Base-by-base conservation (phyloP, 176 grass and related monocot species). In the Avena atlantica region DNA sequence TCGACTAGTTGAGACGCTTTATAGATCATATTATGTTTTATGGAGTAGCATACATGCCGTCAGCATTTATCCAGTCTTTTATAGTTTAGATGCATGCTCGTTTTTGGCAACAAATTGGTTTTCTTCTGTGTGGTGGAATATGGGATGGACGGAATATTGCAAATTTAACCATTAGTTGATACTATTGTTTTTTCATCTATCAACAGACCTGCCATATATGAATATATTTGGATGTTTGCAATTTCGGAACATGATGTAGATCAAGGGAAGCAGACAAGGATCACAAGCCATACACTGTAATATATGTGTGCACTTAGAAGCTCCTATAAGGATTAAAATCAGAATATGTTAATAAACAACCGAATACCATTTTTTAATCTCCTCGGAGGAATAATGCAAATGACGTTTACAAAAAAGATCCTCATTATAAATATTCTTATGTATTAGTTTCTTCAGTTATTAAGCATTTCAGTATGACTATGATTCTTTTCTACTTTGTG, bases 401-500 rank as follows among this genome's bases (percentile, higher is more conserved):
- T 23, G 24, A 82, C n/a, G n/a, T n/a, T n/a, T n/a, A n/a, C n/a
- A n/a, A n/a, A n/a, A n/a, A n/a, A n/a, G n/a, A n/a, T n/a, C n/a
- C n/a, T n/a, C n/a, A n/a, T n/a, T n/a, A n/a, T n/a, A n/a, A n/a
- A n/a, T n/a, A n/a, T n/a, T n/a, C n/a, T n/a, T n/a, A n/a, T n/a
- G n/a, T 34, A 2, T 3, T 76, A 17, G 19, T 57, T 25, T 65
- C 69, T 85, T 70, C 52, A 91, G 42, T 0, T 23, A 49, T 73
- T 58, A 49, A 74, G 57, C 34, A 83, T 66, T 60, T 58, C 4
- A 60, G 21, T 13, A 27, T 3, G 1, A 86, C 0, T 74, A 1
- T 80, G 78, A 81, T 81, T 42, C 11, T 68, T 81, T 76, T 81
- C 4, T 12, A 42, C 24, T 9, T 57, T 55, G 49, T 85, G 5